Evolutionary conservation across 2,329 filamentous ascomycete species (phyloP).

Genomic region (Colletotrichum coccodes): DNA sequence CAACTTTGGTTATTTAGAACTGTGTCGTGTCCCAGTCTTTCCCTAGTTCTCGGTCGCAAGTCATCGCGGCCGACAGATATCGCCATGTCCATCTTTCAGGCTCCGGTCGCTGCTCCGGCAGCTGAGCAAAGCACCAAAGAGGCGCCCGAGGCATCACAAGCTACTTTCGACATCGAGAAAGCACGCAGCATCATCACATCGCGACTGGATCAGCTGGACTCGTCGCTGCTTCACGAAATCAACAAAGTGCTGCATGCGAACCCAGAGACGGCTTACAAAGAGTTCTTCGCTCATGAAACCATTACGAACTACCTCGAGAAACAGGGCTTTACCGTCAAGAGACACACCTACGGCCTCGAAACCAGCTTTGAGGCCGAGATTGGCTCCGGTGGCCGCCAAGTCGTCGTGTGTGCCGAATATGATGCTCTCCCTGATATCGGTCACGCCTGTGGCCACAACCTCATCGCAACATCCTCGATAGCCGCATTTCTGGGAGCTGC

Average conservation of each 20-base stretch:
- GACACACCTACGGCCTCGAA: conserved; percentile 59
- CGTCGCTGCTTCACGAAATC: conserved; percentile 28
- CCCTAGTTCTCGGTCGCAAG: background rate
- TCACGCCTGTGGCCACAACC: conserved; percentile 57
- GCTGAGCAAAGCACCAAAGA: background rate
- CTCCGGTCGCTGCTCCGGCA: background rate
- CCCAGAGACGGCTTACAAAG: conserved; percentile 62
- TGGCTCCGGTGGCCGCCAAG: conserved; percentile 52
- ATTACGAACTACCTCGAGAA: conserved; percentile 55
- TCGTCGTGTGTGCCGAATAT: conserved; percentile 57
- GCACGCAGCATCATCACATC: conserved; percentile 36
- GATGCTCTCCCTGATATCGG: conserved; percentile 59
- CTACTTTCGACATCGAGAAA: conserved; percentile 30
- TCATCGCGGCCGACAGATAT: background rate
- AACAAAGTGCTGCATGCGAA: conserved; percentile 49
- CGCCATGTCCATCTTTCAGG: conserved; percentile 17
- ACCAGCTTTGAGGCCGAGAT: conserved; percentile 61
- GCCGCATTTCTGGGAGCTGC: conserved; percentile 51
- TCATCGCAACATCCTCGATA: conserved; percentile 53
- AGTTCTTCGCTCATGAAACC: conserved; percentile 60
- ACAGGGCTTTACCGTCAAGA: conserved; percentile 56
- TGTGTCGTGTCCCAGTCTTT: rapidly evolving
- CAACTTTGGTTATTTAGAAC: too few species aligned
- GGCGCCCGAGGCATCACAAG: background rate
- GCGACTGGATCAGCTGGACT: conserved; percentile 34